These are phyloP conservation scores for Gloeopeniophorella convolvens DNA, from an alignment of 768 basidiomycete species.

Conservation along the genomic window DNA sequence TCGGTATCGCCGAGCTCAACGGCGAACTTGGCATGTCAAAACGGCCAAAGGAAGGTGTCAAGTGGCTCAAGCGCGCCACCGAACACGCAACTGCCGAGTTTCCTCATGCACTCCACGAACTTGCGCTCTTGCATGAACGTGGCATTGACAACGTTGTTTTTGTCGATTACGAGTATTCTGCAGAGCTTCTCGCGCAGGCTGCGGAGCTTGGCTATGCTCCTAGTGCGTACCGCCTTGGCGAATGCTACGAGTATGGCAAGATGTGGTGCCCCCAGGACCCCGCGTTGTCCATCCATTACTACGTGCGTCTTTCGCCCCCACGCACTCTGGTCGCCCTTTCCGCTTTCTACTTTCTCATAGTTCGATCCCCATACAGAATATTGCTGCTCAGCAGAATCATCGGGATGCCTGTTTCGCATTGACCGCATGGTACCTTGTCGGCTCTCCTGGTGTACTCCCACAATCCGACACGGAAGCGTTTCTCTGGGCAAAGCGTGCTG, in stretches of 20 bases:
- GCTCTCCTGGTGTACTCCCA: conserved; percentile 93
- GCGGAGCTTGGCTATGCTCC: conserved; percentile 95
- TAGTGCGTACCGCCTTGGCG: conserved; percentile 90
- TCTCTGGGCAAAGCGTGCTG: conserved; percentile 95
- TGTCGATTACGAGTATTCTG: conserved; percentile 92
- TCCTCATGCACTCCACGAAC: conserved; percentile 92
- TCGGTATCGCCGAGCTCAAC: conserved; percentile 94
- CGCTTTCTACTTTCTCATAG: too few relatives aligned
- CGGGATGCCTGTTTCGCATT: conserved; percentile 96
- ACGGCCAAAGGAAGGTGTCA: conserved; percentile 92
- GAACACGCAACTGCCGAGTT: conserved; percentile 93
- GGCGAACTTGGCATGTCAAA: conserved; percentile 85
- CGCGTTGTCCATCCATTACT: conserved; percentile 97
- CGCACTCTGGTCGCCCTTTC: neutral
- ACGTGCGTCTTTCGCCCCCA: conserved; percentile 53
- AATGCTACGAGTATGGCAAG: conserved; percentile 99
- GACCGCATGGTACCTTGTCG: conserved; percentile 99
- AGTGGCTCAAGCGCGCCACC: conserved; percentile 96
- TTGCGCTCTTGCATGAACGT: conserved; percentile 90
- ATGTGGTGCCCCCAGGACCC: conserved; percentile 98
- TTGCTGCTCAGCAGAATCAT: conserved; percentile 95
- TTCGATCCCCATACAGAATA: conserved; percentile 64
- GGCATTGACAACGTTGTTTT: conserved; percentile 98
- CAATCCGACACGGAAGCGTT: conserved; percentile 98
- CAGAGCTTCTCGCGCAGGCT: conserved; percentile 90